Base-by-base conservation (phyloP, 169 alveolate species). In the Cystoisospora suis region DNA sequence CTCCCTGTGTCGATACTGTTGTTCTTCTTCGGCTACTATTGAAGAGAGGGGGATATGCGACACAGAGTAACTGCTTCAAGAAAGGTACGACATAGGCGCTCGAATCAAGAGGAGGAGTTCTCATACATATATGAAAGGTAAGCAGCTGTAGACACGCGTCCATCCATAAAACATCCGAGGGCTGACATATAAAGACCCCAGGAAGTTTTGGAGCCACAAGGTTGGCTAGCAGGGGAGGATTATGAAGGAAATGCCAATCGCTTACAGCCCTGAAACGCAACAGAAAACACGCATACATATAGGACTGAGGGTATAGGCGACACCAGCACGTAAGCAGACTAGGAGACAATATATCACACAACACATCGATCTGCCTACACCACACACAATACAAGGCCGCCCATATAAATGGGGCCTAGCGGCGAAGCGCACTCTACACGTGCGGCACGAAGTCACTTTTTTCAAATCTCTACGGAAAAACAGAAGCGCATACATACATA, bases 141-240 rank as follows among this genome's bases (percentile, higher is more conserved):
- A 94, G 92, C 75, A 94, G 77, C 46, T 94, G 93, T 75, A 94
- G 87, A 72, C 56, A 72, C 56, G 93, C 88, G 47, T 94, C 96
- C 72, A 92, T 86, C 96, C 95, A 94, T 72, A 92, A 79, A 32
- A 93, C 81, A 69, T 94, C 93, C 80, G 91, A 70, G 0, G 95
- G 94, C 32, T 85, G 92, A 58, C 87, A 61, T 29, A 80, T 81
- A 65, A 91, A 80, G 61, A 83, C 92, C 27, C 94, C 92, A 47
- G 92, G 89, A 81, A 38, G 86, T 38, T 85, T 42, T 15, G 95
- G 92, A 40, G 89, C 83, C 47, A 81, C 86, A 58, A 94, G 85
- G 53, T 87, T 75, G 65, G 75, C 72, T 70, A 93, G 86, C 36
- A 87, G 89, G 29, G 92, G 90, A 36, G 92, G 65, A 5, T 85